Percentiles rank a stretch among this genome's conserved stretches.
Conservation (phyloP, 2,329 filamentous ascomycete species). For the Cryphonectria carpinicola region DNA sequence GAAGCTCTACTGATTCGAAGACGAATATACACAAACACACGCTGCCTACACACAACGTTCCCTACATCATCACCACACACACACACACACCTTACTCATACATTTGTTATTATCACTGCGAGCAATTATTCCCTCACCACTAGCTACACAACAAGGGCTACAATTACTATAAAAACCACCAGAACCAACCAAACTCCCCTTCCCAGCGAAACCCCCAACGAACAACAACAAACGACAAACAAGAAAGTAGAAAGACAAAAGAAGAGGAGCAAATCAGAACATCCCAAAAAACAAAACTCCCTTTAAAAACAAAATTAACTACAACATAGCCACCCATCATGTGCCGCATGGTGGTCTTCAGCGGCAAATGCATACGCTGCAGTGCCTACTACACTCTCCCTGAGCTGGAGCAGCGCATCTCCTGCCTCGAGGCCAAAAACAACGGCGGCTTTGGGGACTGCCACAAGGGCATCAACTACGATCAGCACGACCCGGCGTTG, state of each 20-base stretch:
- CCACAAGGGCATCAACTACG: constrained; percentile 43
- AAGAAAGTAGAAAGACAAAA: not conserved
- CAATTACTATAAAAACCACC: not conserved
- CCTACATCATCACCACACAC: not conserved
- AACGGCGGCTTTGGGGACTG: constrained; percentile 50
- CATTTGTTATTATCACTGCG: not conserved
- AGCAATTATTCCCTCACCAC: not conserved
- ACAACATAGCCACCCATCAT: constrained; percentile 36
- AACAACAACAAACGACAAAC: not conserved
- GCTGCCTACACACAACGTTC: not conserved
- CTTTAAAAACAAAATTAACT: not conserved
- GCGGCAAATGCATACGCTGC: constrained; percentile 49
- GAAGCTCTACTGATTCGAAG: not conserved
- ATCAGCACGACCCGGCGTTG: constrained; percentile 52
- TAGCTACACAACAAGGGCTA: not conserved
- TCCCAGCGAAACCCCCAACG: not conserved
- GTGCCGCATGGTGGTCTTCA: constrained; percentile 53
- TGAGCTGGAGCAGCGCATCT: constrained; percentile 50
- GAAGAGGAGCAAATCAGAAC: not conserved
- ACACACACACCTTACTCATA: not conserved
- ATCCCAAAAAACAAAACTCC: not conserved
- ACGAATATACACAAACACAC: not conserved
- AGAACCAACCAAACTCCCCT: not conserved
- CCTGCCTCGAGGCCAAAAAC: constrained; percentile 55
- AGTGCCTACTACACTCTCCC: constrained; percentile 46